These are phyloP conservation scores for Polyporus tsugae DNA, from an alignment of 1,284 basidiomycete species.

Conservation along the genomic window DNA sequence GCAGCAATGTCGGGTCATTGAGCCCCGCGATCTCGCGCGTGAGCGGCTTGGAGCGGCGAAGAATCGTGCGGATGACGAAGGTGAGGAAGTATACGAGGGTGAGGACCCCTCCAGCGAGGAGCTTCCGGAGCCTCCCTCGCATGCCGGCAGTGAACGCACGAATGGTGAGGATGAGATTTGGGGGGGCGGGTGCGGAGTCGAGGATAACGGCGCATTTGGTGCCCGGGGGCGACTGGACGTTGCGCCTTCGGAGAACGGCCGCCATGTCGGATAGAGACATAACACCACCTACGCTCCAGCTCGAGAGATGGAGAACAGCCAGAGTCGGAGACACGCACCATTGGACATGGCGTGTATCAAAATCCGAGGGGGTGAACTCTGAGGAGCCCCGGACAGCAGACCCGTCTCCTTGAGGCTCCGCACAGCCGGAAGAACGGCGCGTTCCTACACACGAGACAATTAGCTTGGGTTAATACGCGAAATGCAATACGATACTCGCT, in stretches of 20 bases:
- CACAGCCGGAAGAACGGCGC: slow-evolving; percentile 11
- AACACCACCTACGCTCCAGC: slow-evolving; percentile 12
- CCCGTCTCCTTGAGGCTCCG: slow-evolving; percentile 1
- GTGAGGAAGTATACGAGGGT: slow-evolving; percentile 34
- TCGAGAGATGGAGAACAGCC: neutral
- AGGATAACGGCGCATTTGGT: slow-evolving; percentile 23
- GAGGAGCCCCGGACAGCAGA: neutral
- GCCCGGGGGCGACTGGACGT: slow-evolving; percentile 7
- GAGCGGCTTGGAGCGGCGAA: slow-evolving; percentile 28
- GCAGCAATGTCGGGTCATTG: slow-evolving; percentile 48
- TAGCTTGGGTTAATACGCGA: too few species aligned
- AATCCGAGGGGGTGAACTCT: slow-evolving; percentile 14
- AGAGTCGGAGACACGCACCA: slow-evolving; percentile 5
- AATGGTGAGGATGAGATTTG: slow-evolving; percentile 22
- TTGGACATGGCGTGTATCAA: slow-evolving; percentile 24
- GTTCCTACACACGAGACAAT: slow-evolving; percentile 4
- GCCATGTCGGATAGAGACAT: slow-evolving; percentile 20
- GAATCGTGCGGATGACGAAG: slow-evolving; percentile 27
- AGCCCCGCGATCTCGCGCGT: slow-evolving; percentile 43
- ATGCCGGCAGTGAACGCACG: slow-evolving; percentile 52
- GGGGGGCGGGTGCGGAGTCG: slow-evolving; percentile 21
- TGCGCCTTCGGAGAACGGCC: slow-evolving; percentile 1
- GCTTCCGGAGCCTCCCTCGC: slow-evolving; percentile 42
- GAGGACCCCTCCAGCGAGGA: slow-evolving; percentile 36
- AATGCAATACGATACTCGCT: neutral